A percentile compares a stretch with the other conserved stretches of the same genome.
phyloP scores from a whole-genome alignment of 805 yeast species.

The Diddensiella caesifluorescens region DNA sequence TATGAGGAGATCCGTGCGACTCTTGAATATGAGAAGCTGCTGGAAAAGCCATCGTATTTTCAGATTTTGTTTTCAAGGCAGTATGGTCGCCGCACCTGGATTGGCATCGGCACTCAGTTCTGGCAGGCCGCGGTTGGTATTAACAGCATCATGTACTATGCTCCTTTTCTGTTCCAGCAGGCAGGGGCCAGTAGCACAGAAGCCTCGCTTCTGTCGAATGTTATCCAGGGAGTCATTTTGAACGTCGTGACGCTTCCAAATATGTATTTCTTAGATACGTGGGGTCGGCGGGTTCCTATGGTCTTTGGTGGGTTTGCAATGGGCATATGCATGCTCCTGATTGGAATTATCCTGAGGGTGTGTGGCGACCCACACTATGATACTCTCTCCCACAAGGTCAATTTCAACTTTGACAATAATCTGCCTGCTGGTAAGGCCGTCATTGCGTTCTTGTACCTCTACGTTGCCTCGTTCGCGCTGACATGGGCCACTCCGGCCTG shows the following conservation, averaged over 20 bases:
- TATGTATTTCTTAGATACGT: slow-evolving; percentile 34
- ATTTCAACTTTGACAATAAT: slow-evolving; percentile 16
- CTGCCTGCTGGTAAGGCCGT: slow-evolving; percentile 30
- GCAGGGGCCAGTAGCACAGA: slow-evolving; percentile 50
- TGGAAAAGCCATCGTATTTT: slow-evolving; percentile 35
- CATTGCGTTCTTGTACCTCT: slow-evolving; percentile 45
- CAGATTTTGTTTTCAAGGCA: slow-evolving; percentile 17
- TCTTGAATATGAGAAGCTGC: slow-evolving; percentile 23
- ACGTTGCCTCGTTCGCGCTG: slow-evolving; percentile 45
- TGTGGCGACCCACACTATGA: slow-evolving; percentile 16
- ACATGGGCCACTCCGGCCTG: slow-evolving; percentile 63
- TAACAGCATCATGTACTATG: slow-evolving; percentile 60
- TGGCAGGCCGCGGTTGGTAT: slow-evolving; percentile 61
- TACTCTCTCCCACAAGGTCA: slow-evolving; percentile 21
- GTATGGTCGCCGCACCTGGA: slow-evolving; percentile 18
- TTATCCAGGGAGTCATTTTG: slow-evolving; percentile 59
- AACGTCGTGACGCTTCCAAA: slow-evolving; percentile 63
- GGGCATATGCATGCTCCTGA: slow-evolving; percentile 38
- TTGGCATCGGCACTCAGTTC: slow-evolving; percentile 39
- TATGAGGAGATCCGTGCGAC: slow-evolving; percentile 30
- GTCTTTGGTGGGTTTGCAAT: slow-evolving; percentile 15
- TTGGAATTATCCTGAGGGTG: slow-evolving; percentile 43
- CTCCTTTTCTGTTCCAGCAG: slow-evolving; percentile 50
- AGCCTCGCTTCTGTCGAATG: slow-evolving; percentile 58
- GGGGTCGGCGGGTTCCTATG: slow-evolving; percentile 27